Evolutionary conservation across 306 rosid species (phyloP).

Genomic region (Purshia tridentata): DNA sequence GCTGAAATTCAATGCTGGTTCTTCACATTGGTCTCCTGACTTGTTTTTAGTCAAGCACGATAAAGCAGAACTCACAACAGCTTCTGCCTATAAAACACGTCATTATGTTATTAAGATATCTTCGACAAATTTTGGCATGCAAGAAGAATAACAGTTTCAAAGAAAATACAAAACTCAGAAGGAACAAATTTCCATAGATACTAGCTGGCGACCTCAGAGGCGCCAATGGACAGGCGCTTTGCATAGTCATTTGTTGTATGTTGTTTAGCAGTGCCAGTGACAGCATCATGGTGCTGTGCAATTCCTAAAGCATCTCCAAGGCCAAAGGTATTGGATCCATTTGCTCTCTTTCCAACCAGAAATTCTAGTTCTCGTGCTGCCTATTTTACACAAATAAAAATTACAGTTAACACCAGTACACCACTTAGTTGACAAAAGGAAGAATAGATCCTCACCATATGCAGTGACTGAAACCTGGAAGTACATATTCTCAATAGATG

Average conservation of each 20-base stretch:
- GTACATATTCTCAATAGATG: background rate
- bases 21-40: slow-evolving; percentile 41
- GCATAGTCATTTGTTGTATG: slow-evolving; percentile 84
- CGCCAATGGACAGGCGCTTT: slow-evolving; percentile 73
- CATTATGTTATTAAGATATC: slow-evolving; percentile 1
- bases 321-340: slow-evolving; percentile 31
- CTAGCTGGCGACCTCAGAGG: slow-evolving; percentile 52
- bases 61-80: slow-evolving; percentile 64
- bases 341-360: slow-evolving; percentile 49
- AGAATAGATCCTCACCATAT: background rate
- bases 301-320: slow-evolving; percentile 87
- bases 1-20: slow-evolving; percentile 35
- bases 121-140: background rate
- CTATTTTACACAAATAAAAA: slow-evolving; percentile 34
- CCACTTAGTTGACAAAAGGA: background rate
- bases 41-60: slow-evolving; percentile 51
- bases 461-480: background rate
- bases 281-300: slow-evolving; percentile 90
- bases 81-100: slow-evolving; percentile 60
- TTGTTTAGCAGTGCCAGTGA: slow-evolving; percentile 78
- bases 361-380: slow-evolving; percentile 75
- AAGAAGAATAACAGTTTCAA: slow-evolving; percentile 2
- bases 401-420: background rate
- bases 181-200: slow-evolving; percentile 1
- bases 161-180: slow-evolving; percentile 6